Evolutionary conservation across 1,139 yeast genomes (phyloP), one percentile per base, ranked within the genome.

Genomic region (Kodamaea suecica): DNA sequence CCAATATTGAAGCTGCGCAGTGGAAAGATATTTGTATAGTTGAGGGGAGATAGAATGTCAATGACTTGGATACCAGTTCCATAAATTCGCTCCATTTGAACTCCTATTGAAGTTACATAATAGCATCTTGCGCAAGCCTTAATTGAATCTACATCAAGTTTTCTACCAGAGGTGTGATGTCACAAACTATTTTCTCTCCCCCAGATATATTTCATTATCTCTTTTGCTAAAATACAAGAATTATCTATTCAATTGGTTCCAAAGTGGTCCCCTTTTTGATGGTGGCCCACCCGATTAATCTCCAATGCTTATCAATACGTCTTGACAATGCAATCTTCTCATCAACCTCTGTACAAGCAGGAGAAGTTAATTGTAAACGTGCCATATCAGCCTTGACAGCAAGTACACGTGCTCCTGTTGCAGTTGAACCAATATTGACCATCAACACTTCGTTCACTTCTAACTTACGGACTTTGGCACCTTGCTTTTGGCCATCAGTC

Each of bases 341-440:
- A 52, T 94, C 86, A 40, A 92, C 77, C 70, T 90, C 97, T 30
- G 99, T 92, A 80, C 99, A 94, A 31, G 98, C 98, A 38, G 99
- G 98, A 32, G 95, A 83, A 32, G 97, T 90, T 59, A 94, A 78
- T 59, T 88, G 90, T 56, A 94, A 76, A 74, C 97, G 87, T 37
- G 98, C 98, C 97, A 92, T 86, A 78, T 94, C 99, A 43, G 98
- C 98, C 66, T 87, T 85, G 43, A 94, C 97, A 34, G 96, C 95
- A 52, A 90, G 83, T 50, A 94, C 98, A 64, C 97, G 84, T 40
- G 98, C 98, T 68, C 99, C 99, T 29, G 97, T 88, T 37, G 99
- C 97, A 33, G 98, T 92, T 26, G 98, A 92, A 45, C 99, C 99
- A 56, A 94, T 94, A 66, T 94, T 94, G 38, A 94, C 98, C 98